These are phyloP conservation scores for Tylopilus balloui DNA, from an alignment of 768 basidiomycete species.

Conservation along the genomic window DNA sequence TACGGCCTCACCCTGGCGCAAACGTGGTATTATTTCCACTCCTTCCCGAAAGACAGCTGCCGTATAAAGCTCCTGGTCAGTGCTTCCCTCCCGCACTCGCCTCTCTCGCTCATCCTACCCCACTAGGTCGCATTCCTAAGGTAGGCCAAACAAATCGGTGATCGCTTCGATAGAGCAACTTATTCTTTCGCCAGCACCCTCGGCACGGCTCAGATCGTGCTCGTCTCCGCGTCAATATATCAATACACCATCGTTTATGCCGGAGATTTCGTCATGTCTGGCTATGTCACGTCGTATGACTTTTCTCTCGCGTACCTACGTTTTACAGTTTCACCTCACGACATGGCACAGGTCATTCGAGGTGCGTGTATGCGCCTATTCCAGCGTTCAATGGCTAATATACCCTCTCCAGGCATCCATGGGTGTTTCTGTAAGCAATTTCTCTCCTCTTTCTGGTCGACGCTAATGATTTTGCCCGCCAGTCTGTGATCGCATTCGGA, in stretches of 20 bases:
- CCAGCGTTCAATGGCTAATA: background rate
- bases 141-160: slow-evolving; percentile 4
- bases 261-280: slow-evolving; percentile 21
- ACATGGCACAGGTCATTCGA: slow-evolving; percentile 20
- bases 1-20: slow-evolving; percentile 35
- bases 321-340: background rate
- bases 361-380: slow-evolving; percentile 14
- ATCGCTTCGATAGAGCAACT: background rate
- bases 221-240: slow-evolving; percentile 31
- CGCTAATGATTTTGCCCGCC: background rate
- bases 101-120: background rate
- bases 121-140: slow-evolving; percentile 29
- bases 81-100: background rate
- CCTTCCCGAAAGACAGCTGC: slow-evolving; percentile 28
- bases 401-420: slow-evolving; percentile 30
- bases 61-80: slow-evolving; percentile 33
- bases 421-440: slow-evolving; percentile 29
- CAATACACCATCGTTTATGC: slow-evolving; percentile 31
- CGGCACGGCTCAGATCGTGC: slow-evolving; percentile 28
- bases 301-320: background rate
- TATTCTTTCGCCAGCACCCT: slow-evolving; percentile 15
- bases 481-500: slow-evolving; percentile 34
- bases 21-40: slow-evolving; percentile 32
- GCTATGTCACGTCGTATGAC: slow-evolving; percentile 27
- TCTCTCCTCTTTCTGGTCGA: background rate